Evolutionary conservation across 129 eudicot genomes (phyloP), one percentile per base, ranked within the genome.

Genomic region (Rutidosis leptorrhynchoides): DNA sequence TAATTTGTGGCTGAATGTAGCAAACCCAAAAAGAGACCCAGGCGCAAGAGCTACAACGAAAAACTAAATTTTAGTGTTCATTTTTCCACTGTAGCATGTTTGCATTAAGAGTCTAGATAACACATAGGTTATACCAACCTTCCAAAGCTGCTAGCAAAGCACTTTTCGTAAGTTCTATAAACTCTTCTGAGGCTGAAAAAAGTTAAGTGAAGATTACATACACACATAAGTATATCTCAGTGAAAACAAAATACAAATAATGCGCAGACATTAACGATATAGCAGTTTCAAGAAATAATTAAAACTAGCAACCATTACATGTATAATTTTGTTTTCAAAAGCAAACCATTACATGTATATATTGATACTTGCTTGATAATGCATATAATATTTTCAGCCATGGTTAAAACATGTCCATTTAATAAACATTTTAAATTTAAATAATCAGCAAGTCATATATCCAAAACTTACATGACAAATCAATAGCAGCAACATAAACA

Each of bases 21-120:
- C 95, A 77, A 93, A 90, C 33, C 98, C 98, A 79, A 93, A 93
- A 58, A 93, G 96, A 48, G 98, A 89, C 32, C 98, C 96, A 11
- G 98, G 89, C 12, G 78, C 89, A 69, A 93, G 96, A 80, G 98
- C 98, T 93, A 84, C 32, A 68, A 78, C 25, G 6, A 19, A 49
- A n/a, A 78, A 43, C 24, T 48, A 63, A 43, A 68, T 29, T 57
- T 60, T 26, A 67, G 35, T 27, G 52, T 28, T 33, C 22, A 30
- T 40, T 71, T 16, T 2, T 20, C n/a, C 30, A 63, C 24, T 25
- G n/a, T 17, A 51, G 62, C 30, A 51, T n/a, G 45, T 63, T 72
- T 33, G 57, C 57, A 58, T 59, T 32, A 23, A 58, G 28, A n/a
- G 69, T 58, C 28, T 6, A 30, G n/a, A 65, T 57, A 63, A 71